Evolutionary conservation across 2,329 filamentous ascomycete genomes (phyloP), one percentile per base, ranked within the genome.

Genomic region (Alternaria gansuensis): DNA sequence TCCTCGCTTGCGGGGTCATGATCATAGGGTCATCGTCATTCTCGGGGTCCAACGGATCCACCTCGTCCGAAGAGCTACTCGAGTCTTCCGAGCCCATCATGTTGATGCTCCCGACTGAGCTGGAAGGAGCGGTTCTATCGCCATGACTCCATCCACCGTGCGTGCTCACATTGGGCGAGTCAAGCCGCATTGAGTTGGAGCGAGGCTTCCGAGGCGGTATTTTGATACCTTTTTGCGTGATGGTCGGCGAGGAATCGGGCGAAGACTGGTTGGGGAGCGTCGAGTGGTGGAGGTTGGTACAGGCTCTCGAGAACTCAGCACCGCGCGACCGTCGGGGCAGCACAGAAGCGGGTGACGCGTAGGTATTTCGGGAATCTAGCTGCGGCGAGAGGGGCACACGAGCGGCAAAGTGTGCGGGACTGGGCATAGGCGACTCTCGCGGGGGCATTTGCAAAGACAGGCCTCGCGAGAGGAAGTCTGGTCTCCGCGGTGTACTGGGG

Each of bases 231-330:
- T 90, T 87, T 39, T 89, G 88, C 51, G 88, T 88, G 54, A 95
- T 89, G 11, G 90, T 93, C 0, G 95, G 95, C 0, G 93, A 97
- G 0, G 92, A 95, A 75, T 96, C 93, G 3, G 93, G 93, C 5
- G 91, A 95, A 0, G 91, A 90, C 75, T 90, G 87, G 68, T 97
- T 92, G 55, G 94, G 93, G 8, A 98, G 85, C 0, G 91, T 98
- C 14, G 94, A 97, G 78, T 98, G 95, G 79, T 98, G 95, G 23
- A 99, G 83, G 74, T 93, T 96, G 10, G 94, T 97, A 62, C 92
- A 95, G 10, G 93, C 93, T 67, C 94, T 87, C 39, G 94, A 94
- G 77, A 97, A 98, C 79, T 98, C 94, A 60, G 97, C 83, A 41
- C 94, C 94, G 55, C 94, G 87, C 29, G 93, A 97, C 61, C 93